Evolutionary conservation across 2,329 filamentous ascomycete genomes (phyloP), one percentile per base, ranked within the genome.

Genomic region (Zasmidium cellare): DNA sequence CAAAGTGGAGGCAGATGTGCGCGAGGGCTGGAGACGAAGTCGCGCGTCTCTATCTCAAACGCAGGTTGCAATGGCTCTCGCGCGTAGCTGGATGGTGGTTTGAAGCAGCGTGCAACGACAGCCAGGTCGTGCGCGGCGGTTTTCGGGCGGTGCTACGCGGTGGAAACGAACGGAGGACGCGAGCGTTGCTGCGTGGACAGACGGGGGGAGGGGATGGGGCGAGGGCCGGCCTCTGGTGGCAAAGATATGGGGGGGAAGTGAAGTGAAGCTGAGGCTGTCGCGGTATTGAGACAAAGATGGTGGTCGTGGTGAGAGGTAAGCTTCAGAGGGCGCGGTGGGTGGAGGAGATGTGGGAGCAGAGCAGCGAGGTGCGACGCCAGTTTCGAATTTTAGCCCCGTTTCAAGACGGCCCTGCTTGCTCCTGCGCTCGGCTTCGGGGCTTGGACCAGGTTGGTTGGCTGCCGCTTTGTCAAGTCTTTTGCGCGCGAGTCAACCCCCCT

Each of bases 201-300:
- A n/a, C 55, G 53, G 48, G 38, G 54, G 41, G 51, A 38, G 23
- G 41, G 38, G 45, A 41, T 19, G 28, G 25, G 55, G 55, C 45
- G 60, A 63, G 61, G 63, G 53, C 63, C 61, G 58, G 63, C 63
- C 61, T 65, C 63, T 54, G 25, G 6, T n/a, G 14, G 59, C 45
- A 57, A 44, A 55, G 16, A 58, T 55, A 59, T 18, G 35, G 55
- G 28, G 24, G 44, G 48, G 45, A n/a, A 41, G 25, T 9, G 45
- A 49, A 18, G 49, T 53, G 49, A 23, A 22, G 52, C 19, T 25
- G 44, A 49, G 41, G 16, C 23, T 35, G 6, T 18, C 18, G 19
- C n/a, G 35, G 19, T 16, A 46, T 16, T 9, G 53, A 23, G 28
- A n/a, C n/a, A n/a, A n/a, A 23, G 45, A 24, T 31, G 20, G 44